These are phyloP conservation scores for Yarrowia osloensis DNA, from an alignment of 805 yeast genomes.

Conservation along the genomic window DNA sequence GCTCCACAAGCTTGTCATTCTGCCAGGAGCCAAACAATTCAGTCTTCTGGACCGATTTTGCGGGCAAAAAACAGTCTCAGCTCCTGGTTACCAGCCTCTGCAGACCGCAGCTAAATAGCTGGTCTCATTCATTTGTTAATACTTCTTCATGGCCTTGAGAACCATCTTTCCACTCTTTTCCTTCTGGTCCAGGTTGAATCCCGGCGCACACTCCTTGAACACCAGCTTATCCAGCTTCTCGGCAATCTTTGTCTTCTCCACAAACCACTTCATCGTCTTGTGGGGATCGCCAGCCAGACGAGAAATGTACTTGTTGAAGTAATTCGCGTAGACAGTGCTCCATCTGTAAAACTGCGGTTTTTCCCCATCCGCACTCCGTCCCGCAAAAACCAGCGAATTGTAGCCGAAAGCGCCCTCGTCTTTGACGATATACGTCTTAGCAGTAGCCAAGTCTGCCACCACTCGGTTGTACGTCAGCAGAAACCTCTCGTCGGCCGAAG, in stretches of 20 bases:
- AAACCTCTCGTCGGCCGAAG: not conserved
- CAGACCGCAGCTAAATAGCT: too few species aligned
- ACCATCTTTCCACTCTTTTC: not conserved
- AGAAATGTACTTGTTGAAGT: not conserved
- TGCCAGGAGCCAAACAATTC: too few species aligned
- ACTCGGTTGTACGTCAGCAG: not conserved
- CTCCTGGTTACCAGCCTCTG: too few species aligned
- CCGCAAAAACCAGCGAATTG: not conserved
- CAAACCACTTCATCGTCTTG: not conserved
- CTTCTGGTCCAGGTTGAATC: not conserved
- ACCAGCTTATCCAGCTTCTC: not conserved
- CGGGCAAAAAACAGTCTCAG: too few species aligned
- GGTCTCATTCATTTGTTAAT: not conserved
- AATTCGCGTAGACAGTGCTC: not conserved
- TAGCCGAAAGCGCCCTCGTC: not conserved
- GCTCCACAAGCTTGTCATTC: too few species aligned
- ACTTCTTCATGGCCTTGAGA: not conserved
- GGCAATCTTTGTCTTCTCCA: not conserved
- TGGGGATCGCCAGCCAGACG: not conserved
- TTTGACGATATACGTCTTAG: not conserved
- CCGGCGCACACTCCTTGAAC: not conserved
- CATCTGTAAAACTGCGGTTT: not conserved
- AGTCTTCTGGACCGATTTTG: too few species aligned
- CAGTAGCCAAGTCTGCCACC: not conserved
- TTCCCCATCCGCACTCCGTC: not conserved